These are phyloP conservation scores for Beta corolliflora DNA, from an alignment of 179 eudicot species.

Conservation along the genomic window DNA sequence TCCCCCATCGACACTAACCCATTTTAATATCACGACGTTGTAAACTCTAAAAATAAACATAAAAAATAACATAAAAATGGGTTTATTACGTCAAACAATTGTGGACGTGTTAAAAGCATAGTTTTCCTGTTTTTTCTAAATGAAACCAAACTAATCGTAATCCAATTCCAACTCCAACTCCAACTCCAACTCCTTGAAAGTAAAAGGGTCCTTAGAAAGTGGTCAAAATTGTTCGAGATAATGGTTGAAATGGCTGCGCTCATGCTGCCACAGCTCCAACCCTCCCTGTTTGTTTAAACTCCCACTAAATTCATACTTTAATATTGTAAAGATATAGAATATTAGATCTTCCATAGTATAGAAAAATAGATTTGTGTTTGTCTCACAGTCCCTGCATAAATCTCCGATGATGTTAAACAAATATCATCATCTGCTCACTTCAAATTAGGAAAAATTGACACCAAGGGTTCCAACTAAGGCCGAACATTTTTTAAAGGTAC, in stretches of 20 bases:
- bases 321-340: too few relatives aligned
- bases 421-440: too few relatives aligned
- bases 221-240: neutral
- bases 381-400: too few relatives aligned
- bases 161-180: too few relatives aligned
- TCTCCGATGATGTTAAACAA: too few relatives aligned
- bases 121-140: neutral
- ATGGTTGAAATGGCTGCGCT: constrained; percentile 6
- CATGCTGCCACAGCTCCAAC: neutral
- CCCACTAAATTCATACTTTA: neutral
- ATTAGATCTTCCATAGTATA: too few relatives aligned
- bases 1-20: constrained; percentile 13
- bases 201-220: neutral
- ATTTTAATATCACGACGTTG: neutral
- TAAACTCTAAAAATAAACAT: neutral
- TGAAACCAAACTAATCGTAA: neutral
- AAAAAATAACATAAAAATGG: neutral
- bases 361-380: too few relatives aligned
- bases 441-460: too few relatives aligned
- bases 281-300: neutral
- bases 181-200: neutral
- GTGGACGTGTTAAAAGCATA: neutral
- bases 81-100: neutral
- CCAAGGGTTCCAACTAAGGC: too few relatives aligned
- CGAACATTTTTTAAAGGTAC: too few relatives aligned